These are phyloP conservation scores for Haberlea rhodopensis DNA, from an alignment of 257 asterid species.

Conservation along the genomic window DNA sequence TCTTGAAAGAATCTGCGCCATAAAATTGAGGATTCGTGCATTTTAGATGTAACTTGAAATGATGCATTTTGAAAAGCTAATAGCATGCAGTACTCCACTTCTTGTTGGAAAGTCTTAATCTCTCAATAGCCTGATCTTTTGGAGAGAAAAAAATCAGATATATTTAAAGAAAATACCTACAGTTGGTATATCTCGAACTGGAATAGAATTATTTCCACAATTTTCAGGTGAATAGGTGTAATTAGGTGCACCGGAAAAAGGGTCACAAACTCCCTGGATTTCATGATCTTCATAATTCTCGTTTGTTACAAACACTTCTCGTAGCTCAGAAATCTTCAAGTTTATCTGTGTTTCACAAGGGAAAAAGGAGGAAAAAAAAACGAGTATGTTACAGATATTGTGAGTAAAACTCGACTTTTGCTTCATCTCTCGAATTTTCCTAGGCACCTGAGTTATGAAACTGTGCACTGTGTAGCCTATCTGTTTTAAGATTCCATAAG, in stretches of 20 bases:
- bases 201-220: conserved; percentile 38
- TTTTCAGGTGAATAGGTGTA: conserved; percentile 39
- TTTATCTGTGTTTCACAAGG: conserved; percentile 35
- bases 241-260: conserved; percentile 49
- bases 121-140: too few species aligned
- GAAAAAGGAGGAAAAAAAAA: neutral
- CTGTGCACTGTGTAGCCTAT: conserved; percentile 42
- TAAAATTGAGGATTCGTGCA: neutral
- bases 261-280: conserved; percentile 40
- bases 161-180: conserved; percentile 25
- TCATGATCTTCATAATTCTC: conserved; percentile 20
- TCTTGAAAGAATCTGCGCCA: conserved; percentile 41
- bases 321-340: conserved; percentile 31
- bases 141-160: neutral
- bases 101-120: neutral
- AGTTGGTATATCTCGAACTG: conserved; percentile 41
- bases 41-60: neutral
- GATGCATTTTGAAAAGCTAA: neutral
- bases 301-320: conserved; percentile 22
- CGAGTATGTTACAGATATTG: neutral
- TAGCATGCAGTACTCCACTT: neutral
- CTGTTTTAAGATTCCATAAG: conserved; percentile 31
- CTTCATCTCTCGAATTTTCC: neutral
- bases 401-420: neutral
- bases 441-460: conserved; percentile 45